These are phyloP conservation scores for Geotrichum histeridarum DNA, from an alignment of 1,139 yeast genomes.

Conservation along the genomic window DNA sequence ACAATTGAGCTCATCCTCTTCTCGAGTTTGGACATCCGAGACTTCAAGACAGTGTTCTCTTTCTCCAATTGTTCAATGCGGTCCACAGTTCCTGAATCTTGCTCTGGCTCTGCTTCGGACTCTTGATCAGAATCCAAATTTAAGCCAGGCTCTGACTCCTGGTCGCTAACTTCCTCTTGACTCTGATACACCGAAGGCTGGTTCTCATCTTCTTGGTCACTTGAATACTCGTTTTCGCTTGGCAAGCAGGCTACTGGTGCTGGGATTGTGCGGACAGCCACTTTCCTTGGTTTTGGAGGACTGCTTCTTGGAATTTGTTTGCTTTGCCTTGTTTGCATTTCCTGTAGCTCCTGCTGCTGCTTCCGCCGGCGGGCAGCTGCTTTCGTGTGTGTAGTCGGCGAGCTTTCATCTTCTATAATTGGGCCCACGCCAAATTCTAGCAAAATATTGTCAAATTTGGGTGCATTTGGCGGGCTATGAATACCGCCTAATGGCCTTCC, in stretches of 20 bases:
- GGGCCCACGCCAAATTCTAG: constrained; percentile 8
- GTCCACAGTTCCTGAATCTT: no score
- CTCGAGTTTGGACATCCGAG: not conserved
- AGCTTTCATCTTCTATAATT: constrained; percentile 5
- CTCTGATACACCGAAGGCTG: no score
- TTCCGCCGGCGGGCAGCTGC: constrained; percentile 3
- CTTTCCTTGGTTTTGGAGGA: not conserved
- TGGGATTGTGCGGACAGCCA: not conserved
- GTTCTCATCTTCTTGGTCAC: constrained; percentile 3
- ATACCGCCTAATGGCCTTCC: not conserved
- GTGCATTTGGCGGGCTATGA: not conserved
- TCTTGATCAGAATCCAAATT: no score
- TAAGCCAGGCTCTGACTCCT: not conserved
- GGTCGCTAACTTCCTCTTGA: not conserved
- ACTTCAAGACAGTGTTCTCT: not conserved
- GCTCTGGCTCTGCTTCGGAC: no score
- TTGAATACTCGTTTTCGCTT: no score
- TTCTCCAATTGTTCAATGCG: not conserved
- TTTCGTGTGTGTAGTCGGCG: constrained; percentile 8
- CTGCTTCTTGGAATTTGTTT: no score
- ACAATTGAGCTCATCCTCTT: constrained; percentile 8
- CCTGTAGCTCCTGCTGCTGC: not conserved
- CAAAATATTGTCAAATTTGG: not conserved
- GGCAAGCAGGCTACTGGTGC: not conserved
- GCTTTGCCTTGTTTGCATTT: not conserved